Conservation (phyloP, 1,284 basidiomycete genomes). For the Cryptococcus jaspeensis region DNA sequence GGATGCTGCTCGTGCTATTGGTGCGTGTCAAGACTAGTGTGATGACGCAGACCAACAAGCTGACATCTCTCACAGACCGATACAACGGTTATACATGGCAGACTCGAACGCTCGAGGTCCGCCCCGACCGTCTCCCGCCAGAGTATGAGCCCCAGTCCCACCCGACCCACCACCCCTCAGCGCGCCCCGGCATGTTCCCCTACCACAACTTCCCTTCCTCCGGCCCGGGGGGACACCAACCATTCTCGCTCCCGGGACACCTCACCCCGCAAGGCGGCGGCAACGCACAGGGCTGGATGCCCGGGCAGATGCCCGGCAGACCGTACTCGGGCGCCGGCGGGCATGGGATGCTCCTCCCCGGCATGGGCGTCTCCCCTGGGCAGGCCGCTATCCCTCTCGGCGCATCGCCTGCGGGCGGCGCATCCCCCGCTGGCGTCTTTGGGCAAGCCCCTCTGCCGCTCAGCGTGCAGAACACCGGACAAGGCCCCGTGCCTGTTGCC, state of each 20-base stretch:
- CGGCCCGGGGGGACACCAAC: slow-evolving; percentile 4
- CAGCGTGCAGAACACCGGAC: slow-evolving; percentile 27
- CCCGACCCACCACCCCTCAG: slow-evolving; percentile 21
- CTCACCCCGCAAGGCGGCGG: slow-evolving; percentile 13
- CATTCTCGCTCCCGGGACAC: slow-evolving; percentile 20
- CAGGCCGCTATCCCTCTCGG: slow-evolving; percentile 17
- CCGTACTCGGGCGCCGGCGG: slow-evolving; percentile 11
- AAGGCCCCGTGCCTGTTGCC: slow-evolving; percentile 1
- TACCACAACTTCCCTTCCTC: slow-evolving; percentile 8
- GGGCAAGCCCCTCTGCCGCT: slow-evolving; percentile 21
- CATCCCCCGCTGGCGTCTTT: slow-evolving; percentile 18
- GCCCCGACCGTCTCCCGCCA: slow-evolving; percentile 71
- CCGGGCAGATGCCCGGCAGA: slow-evolving; percentile 33
- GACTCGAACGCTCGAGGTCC: slow-evolving; percentile 81
- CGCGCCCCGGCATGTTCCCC: slow-evolving; percentile 10
- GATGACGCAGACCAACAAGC: not conserved
- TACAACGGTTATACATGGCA: slow-evolving; percentile 93
- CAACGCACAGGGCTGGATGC: slow-evolving; percentile 1
- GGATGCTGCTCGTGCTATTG: slow-evolving; percentile 82
- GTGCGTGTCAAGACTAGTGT: slow-evolving; percentile 30
- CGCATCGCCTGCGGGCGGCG: slow-evolving; percentile 18
- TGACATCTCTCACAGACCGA: slow-evolving; percentile 47
- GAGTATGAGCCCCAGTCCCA: slow-evolving; percentile 57
- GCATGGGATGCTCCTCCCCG: slow-evolving; percentile 18
- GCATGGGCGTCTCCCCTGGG: slow-evolving; percentile 11